Conservation (phyloP, 2,329 filamentous ascomycete species). For the Akanthomyces muscarius region DNA sequence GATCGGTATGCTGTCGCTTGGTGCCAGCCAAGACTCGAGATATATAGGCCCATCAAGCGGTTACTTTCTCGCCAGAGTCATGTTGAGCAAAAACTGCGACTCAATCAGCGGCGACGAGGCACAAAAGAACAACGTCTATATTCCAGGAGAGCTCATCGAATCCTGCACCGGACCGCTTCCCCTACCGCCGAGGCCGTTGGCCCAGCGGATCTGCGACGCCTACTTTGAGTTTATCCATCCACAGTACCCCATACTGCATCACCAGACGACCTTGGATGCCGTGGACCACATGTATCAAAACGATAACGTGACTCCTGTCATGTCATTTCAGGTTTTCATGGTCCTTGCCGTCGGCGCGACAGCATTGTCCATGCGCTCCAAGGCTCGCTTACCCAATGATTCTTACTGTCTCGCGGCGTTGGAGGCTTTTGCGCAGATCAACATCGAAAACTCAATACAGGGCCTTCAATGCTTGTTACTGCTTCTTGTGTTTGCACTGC, state of each 20-base stretch:
- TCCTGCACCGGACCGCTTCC: conserved; percentile 30
- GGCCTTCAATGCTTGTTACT: conserved; percentile 47
- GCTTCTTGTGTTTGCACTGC: conserved; percentile 46
- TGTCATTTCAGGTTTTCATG: conserved; percentile 48
- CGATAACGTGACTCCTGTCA: conserved; percentile 27
- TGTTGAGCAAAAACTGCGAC: conserved; percentile 34
- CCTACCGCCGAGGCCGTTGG: conserved; percentile 31
- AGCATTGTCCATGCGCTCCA: conserved; percentile 40
- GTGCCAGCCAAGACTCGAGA: conserved; percentile 42
- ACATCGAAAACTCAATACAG: conserved; percentile 44
- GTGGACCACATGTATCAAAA: conserved; percentile 34
- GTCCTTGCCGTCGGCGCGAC: conserved; percentile 48
- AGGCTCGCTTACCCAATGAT: conserved; percentile 42
- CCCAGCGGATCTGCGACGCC: conserved; percentile 38
- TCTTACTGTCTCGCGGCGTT: conserved; percentile 47
- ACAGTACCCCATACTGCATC: conserved; percentile 48
- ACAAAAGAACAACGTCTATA: conserved; percentile 7
- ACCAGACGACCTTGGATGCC: conserved; percentile 38
- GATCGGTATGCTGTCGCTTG: conserved; percentile 49
- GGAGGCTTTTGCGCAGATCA: conserved; percentile 42
- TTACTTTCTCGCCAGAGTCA: conserved; percentile 48
- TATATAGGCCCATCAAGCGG: conserved; percentile 55
- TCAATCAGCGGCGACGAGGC: not conserved
- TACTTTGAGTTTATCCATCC: conserved; percentile 48
- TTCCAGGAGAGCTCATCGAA: conserved; percentile 30